Percentiles rank a stretch among this genome's conserved stretches.
Conservation (phyloP, 306 rosid genomes). For the Boehmeria nivea region DNA sequence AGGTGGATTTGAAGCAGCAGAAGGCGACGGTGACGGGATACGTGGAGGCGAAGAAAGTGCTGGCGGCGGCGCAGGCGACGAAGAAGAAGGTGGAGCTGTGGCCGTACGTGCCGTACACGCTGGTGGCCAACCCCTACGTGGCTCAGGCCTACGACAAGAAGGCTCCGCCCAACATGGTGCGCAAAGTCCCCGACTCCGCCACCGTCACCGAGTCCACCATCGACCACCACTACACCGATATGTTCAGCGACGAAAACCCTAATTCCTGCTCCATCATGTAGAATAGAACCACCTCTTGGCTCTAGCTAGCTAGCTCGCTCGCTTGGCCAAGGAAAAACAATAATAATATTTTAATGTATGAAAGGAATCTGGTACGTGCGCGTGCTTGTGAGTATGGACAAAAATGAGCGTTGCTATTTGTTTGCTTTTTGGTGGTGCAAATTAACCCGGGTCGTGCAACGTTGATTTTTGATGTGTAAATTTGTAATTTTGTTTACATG, state of each 20-base stretch:
- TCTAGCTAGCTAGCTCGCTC: too few relatives aligned
- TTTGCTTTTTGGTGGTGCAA: too few relatives aligned
- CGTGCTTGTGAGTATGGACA: too few relatives aligned
- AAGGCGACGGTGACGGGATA: constrained; percentile 85
- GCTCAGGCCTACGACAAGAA: constrained; percentile 87
- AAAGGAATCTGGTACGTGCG: too few relatives aligned
- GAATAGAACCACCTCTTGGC: not conserved
- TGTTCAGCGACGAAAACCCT: constrained; percentile 90
- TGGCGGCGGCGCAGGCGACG: constrained; percentile 85
- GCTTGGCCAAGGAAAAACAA: too few relatives aligned
- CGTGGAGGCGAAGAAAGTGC: constrained; percentile 84
- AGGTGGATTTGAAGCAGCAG: constrained; percentile 83
- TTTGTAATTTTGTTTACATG: too few relatives aligned
- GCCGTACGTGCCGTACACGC: constrained; percentile 83
- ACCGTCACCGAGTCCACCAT: constrained; percentile 46
- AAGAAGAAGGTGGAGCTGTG: constrained; percentile 91
- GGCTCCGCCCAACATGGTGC: constrained; percentile 95
- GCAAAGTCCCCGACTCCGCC: constrained; percentile 52
- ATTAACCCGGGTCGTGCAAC: too few relatives aligned
- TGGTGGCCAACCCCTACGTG: constrained; percentile 75
- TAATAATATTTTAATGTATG: too few relatives aligned
- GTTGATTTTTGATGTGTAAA: too few relatives aligned
- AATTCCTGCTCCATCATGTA: constrained; percentile 81
- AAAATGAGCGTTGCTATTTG: too few relatives aligned
- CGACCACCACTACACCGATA: constrained; percentile 43